Conservation (phyloP, 805 yeast species). For the Hanseniaspora occidentalis region DNA sequence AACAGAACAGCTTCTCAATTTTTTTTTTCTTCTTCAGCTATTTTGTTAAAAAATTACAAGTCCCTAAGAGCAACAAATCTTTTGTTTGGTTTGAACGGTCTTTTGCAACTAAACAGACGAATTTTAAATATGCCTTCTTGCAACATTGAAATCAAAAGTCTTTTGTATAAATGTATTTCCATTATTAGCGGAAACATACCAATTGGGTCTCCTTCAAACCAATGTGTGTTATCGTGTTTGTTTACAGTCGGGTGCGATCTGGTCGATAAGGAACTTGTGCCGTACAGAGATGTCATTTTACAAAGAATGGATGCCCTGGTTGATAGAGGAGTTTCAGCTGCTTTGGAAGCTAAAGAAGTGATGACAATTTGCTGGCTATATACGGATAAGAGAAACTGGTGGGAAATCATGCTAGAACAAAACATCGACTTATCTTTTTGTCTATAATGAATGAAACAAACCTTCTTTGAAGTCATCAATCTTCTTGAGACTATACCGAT, state of each 20-base stretch:
- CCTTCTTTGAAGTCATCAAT: neutral
- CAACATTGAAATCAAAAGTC: slow-evolving; percentile 1
- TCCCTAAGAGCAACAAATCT: slow-evolving; percentile 5
- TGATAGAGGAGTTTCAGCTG: slow-evolving; percentile 2
- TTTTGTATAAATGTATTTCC: neutral
- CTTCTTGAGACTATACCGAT: neutral
- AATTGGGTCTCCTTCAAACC: slow-evolving; percentile 3
- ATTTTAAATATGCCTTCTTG: slow-evolving; percentile 1
- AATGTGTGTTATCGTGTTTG: slow-evolving; percentile 4
- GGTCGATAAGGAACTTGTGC: neutral
- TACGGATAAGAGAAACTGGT: slow-evolving; percentile 3
- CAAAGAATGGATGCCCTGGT: slow-evolving; percentile 1
- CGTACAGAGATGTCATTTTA: neutral
- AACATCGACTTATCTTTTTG: slow-evolving; percentile 4
- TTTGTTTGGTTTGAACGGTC: slow-evolving; percentile 5
- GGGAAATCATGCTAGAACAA: slow-evolving; percentile 5
- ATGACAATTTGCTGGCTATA: slow-evolving; percentile 3
- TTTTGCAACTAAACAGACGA: slow-evolving; percentile 5
- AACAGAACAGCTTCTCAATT: neutral
- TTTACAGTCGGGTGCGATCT: slow-evolving; percentile 6
- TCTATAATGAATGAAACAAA: neutral
- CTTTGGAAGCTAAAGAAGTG: slow-evolving; percentile 4
- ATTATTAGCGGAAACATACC: slow-evolving; percentile 2
- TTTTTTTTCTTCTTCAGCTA: no score
- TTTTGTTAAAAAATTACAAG: slow-evolving; percentile 1